Conservation (phyloP, 2,329 filamentous ascomycete genomes). For the Pestalotiopsis sp. region DNA sequence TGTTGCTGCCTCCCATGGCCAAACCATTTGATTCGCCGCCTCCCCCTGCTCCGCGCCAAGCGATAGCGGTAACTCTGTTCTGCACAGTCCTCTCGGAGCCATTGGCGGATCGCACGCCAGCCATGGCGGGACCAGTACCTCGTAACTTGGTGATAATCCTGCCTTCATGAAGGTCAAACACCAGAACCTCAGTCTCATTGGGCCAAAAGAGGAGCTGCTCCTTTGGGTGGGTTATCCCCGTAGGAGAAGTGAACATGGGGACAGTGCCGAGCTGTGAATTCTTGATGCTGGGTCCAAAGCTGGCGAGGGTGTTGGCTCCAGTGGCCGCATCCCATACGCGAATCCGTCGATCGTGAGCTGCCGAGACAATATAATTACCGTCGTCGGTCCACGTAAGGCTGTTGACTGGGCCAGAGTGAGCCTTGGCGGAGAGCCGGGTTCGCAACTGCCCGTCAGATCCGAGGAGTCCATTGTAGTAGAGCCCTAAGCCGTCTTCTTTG, state of each 20-base stretch:
- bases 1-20: conserved; percentile 61
- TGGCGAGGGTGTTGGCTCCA: conserved; percentile 84
- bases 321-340: conserved; percentile 83
- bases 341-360: conserved; percentile 82
- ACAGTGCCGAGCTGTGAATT: conserved; percentile 69
- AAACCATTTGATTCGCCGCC: conserved; percentile 58
- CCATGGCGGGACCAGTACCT: conserved; percentile 59
- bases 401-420: conserved; percentile 83
- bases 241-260: conserved; percentile 66
- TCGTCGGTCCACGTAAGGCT: conserved; percentile 84
- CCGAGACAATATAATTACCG: conserved; percentile 74
- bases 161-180: conserved; percentile 80
- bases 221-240: conserved; percentile 54
- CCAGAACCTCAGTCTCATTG: conserved; percentile 78
- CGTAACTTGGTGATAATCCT: conserved; percentile 71
- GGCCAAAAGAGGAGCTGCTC: conserved; percentile 78
- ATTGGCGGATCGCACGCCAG: conserved; percentile 43
- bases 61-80: conserved; percentile 73
- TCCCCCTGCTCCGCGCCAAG: conserved; percentile 70
- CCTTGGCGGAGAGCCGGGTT: conserved; percentile 55
- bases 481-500: conserved; percentile 78
- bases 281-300: conserved; percentile 80
- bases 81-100: conserved; percentile 60
- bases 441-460: conserved; percentile 36
- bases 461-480: conserved; percentile 46